These are phyloP conservation scores for Phaeosphaeriaceae sp. DNA, from an alignment of 2,329 filamentous ascomycete species.

Conservation along the genomic window DNA sequence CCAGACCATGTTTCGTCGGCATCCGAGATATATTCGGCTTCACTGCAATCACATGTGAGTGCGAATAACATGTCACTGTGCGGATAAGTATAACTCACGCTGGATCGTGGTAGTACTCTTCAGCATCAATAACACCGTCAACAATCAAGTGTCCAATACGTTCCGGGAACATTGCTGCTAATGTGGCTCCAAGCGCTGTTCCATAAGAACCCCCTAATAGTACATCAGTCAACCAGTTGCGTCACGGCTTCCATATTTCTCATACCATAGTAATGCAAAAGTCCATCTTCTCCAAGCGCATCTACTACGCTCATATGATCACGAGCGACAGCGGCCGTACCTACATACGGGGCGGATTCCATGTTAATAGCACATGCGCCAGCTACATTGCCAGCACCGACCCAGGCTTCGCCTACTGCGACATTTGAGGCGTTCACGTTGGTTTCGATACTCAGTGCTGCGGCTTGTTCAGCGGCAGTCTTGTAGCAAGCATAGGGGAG, in stretches of 20 bases:
- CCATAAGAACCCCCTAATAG: neutral
- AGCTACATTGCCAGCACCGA: neutral
- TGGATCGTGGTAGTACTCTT: conserved; percentile 9
- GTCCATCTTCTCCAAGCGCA: neutral
- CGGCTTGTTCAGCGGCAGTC: neutral
- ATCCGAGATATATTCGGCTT: neutral
- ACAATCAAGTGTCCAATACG: conserved; percentile 32
- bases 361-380: neutral
- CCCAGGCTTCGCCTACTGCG: neutral
- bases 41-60: neutral
- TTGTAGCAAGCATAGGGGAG: neutral
- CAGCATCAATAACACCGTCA: conserved; percentile 51
- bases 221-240: neutral
- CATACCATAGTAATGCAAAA: neutral
- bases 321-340: neutral
- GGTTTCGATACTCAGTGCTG: neutral
- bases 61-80: neutral
- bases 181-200: neutral
- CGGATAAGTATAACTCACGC: neutral
- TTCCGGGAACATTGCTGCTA: conserved; percentile 16
- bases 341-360: neutral
- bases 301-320: conserved; percentile 2
- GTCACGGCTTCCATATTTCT: neutral
- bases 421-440: neutral
- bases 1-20: neutral